Evolutionary conservation across 208 protist species (phyloP), one percentile per base, ranked within the genome.

Genomic region (Leishmania lainsoni): DNA sequence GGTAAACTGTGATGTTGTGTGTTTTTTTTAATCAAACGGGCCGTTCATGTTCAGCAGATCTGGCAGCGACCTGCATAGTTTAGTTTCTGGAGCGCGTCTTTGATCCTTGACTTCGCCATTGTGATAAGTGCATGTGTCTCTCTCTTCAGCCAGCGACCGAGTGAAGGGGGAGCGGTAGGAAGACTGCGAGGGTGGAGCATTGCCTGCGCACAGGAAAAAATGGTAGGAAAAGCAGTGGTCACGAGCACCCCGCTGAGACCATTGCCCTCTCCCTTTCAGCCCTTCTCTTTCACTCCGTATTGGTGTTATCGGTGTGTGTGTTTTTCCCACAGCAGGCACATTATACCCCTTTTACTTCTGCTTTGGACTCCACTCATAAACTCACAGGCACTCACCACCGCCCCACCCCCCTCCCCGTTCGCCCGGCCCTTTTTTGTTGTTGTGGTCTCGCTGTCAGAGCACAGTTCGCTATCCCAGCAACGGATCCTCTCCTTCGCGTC

Each of bases 141-240:
- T 74, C 58, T 69, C 35, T 74, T 74, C 20, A 29, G 29, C n/a
- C 48, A 52, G 49, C 10, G 35, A 51, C 29, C 66, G 26, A 51
- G 3, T 75, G 29, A 17, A 22, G 39, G 20, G 32, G 29, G 63
- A 2, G 35, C 35, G 66, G 51, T 74, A 63, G 42, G 26, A 58
- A 61, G 32, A n/a, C 35, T 59, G 32, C 26, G 12, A 26, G n/a
- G 42, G 26, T 20, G 4, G 22, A 16, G 73, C 76, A 49, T 74
- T 26, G 76, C 35, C 39, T 48, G 35, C 66, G 78, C 70, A 73
- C n/a, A 61, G 63, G 74, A 63, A 54, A 54, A 3, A 9, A 14
- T 54, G 8, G 42, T 32, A 35, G 26, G 63, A 32, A 17, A 32
- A 22, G 49, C 20, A 65, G 35, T 17, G 52, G 51, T 58, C 73